These are phyloP conservation scores for Podila clonocystis DNA, from an alignment of 192 early-diverging fungal species.

Conservation along the genomic window DNA sequence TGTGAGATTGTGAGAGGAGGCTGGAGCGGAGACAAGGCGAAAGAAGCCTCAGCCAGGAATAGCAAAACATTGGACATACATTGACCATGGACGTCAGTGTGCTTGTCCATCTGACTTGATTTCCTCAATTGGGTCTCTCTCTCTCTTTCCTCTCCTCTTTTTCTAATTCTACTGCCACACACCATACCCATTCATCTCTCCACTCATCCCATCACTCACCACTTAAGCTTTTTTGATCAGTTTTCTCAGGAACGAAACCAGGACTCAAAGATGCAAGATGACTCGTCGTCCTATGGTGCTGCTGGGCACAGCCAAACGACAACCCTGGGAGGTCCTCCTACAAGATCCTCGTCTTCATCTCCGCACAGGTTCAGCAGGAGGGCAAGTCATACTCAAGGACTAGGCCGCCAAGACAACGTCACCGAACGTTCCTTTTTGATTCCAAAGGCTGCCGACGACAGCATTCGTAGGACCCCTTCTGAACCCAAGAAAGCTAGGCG, in stretches of 20 bases:
- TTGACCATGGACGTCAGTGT: not conserved
- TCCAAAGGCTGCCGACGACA: not conserved
- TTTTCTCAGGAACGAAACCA: too few species aligned
- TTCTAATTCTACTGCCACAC: not conserved
- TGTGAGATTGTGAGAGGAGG: too few species aligned
- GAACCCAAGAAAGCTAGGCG: slow-evolving; percentile 3
- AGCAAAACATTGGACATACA: not conserved
- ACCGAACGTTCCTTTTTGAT: slow-evolving; percentile 18
- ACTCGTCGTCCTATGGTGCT: slow-evolving; percentile 21
- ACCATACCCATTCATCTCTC: too few species aligned
- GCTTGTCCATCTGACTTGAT: too few species aligned
- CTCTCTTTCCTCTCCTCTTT: not conserved
- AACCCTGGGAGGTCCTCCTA: not conserved
- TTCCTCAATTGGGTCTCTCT: not conserved
- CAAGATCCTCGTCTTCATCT: not conserved
- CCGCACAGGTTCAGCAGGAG: not conserved
- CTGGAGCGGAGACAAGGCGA: too few species aligned
- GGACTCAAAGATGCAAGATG: slow-evolving; percentile 19
- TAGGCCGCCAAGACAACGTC: too few species aligned
- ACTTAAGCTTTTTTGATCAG: not conserved
- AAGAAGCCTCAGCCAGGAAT: too few species aligned
- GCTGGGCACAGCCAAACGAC: slow-evolving; percentile 8
- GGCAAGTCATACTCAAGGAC: not conserved
- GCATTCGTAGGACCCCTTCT: not conserved
- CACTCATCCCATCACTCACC: not conserved